Base-by-base conservation (phyloP, 768 basidiomycete species). In the Suillus subluteus region DNA sequence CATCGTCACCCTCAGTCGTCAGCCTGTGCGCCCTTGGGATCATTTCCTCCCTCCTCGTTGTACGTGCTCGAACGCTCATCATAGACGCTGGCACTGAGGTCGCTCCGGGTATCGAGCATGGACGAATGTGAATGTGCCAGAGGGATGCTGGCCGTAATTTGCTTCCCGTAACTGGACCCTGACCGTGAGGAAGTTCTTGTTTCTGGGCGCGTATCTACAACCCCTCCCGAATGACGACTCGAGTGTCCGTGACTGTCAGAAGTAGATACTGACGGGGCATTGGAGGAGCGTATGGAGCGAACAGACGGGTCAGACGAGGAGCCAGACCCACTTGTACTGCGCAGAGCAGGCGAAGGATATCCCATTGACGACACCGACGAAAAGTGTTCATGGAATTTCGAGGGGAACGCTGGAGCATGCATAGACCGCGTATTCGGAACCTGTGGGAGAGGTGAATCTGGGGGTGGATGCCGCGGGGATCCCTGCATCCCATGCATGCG, bases 311-410 rank as follows among this genome's bases (percentile, higher is more conserved):
- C 73, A 5, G 78, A 76, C 4, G 76, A 76, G 23, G 75, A 78
- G 41, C 62, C 76, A 6, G 76, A 79, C 21, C 71, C 69, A 4
- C 76, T 70, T 8, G 35, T 15, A n/a, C 46, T 67, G 44, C 75
- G 76, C 61, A 69, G 70, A 62, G 66, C 62, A 23, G 72, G 58
- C 13, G 37, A 62, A 9, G 66, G 43, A 12, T 66, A 66, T 26
- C 74, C 70, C 37, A 72, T 62, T 2, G 71, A 75, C 4, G 76
- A 76, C 6, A 76, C 66, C 1, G 76, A 77, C 23, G 76, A 74
- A 54, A 77, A 66, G 46, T 79, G 77, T 26, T 77, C 77, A 48
- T 77, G 76, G 70, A 78, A 77, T 58, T 78, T 77, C 6, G 76
- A 77, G 40, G 66, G 58, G 6, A 66, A 23, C 23, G 38, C 58